Percentiles rank a stretch among this genome's conserved stretches.
phyloP scores from a whole-genome alignment of 2,329 filamentous ascomycete genomes.

The Juglanconis sp. region DNA sequence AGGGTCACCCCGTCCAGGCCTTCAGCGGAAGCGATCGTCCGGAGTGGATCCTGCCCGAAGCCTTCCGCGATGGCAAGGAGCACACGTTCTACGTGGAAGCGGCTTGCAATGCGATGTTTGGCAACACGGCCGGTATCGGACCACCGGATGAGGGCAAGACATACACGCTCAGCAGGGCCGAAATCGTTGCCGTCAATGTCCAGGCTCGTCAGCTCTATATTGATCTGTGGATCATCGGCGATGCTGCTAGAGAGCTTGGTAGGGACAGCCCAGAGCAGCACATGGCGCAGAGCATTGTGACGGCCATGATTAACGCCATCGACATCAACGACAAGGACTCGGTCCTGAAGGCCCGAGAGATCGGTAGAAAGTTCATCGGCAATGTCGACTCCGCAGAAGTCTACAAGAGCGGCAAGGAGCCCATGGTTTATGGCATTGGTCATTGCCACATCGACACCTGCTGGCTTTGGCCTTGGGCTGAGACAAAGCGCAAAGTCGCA shows the following conservation, averaged over 20 bases:
- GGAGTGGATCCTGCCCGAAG: constrained; percentile 85
- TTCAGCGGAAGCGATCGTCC: constrained; percentile 84
- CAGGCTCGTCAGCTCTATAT: constrained; percentile 79
- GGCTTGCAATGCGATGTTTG: constrained; percentile 99
- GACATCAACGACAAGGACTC: constrained; percentile 76
- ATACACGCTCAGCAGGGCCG: constrained; percentile 72
- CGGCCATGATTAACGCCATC: constrained; percentile 86
- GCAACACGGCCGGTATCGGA: constrained; percentile 84
- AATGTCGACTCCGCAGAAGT: constrained; percentile 80
- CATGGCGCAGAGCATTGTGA: constrained; percentile 77
- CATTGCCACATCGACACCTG: constrained; percentile 98
- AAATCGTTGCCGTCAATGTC: constrained; percentile 85
- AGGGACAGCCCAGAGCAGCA: constrained; percentile 86
- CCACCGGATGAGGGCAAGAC: constrained; percentile 83
- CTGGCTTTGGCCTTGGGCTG: constrained; percentile 98
- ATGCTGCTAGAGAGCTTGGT: constrained; percentile 89
- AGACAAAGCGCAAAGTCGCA: constrained; percentile 94
- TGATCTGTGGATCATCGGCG: constrained; percentile 94
- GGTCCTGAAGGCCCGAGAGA: constrained; percentile 74
- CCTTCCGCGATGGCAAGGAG: constrained; percentile 78
- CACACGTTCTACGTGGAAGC: constrained; percentile 95
- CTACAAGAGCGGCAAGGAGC: constrained; percentile 70
- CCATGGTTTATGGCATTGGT: constrained; percentile 83
- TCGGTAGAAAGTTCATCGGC: constrained; percentile 81
- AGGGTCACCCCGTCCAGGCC: constrained; percentile 88